phyloP scores from a whole-genome alignment of 148 eudicot species.

The Rhododendron molle region DNA sequence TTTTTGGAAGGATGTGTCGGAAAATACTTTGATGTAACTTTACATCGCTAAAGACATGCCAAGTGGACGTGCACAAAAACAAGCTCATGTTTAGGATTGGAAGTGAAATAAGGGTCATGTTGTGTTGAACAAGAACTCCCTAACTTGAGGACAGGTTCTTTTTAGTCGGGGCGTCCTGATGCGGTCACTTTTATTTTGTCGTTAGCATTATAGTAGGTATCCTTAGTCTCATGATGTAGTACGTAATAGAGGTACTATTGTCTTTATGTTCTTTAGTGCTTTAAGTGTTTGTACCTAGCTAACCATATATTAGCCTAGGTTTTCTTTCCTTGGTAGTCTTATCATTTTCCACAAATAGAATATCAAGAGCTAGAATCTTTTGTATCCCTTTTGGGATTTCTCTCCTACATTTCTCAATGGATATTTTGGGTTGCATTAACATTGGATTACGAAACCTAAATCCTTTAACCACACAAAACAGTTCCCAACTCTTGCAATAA shows the following conservation, averaged over 20 bases:
- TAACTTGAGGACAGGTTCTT: not conserved
- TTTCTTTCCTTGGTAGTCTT: not conserved
- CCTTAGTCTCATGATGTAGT: not conserved
- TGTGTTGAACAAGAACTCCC: not conserved
- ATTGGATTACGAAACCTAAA: not conserved
- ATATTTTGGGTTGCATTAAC: not conserved
- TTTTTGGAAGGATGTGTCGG: not conserved
- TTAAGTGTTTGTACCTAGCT: not conserved
- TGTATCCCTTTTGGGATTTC: not conserved
- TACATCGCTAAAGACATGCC: not conserved
- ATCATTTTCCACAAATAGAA: too few species aligned
- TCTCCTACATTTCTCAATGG: not conserved
- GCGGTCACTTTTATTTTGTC: not conserved
- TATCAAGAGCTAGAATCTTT: not conserved
- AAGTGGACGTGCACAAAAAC: not conserved
- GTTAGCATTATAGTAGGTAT: not conserved
- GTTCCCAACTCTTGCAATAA: not conserved
- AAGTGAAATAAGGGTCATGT: not conserved
- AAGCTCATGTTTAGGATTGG: not conserved
- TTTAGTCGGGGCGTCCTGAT: constrained; percentile 1
- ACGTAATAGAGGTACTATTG: not conserved
- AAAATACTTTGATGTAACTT: not conserved
- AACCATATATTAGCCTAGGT: not conserved
- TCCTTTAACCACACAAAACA: not conserved
- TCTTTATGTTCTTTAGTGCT: not conserved